Percentiles rank a stretch among this genome's conserved stretches.
Evolutionary conservation across 495 filamentous ascomycete species (phyloP).

Genomic region (Pseudevernia furfuracea): DNA sequence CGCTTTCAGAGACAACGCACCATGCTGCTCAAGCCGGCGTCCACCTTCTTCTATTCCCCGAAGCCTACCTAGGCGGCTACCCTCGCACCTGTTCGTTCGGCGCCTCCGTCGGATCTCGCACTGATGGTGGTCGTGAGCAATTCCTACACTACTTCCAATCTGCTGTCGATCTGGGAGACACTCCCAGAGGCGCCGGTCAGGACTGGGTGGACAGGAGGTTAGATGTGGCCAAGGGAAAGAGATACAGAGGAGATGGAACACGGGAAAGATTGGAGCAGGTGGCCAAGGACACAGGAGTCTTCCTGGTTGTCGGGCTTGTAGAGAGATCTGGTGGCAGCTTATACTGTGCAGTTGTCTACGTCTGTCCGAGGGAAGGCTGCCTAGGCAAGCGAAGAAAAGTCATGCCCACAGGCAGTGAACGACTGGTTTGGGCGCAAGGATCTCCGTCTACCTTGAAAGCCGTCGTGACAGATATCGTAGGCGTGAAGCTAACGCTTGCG

Average conservation of each 20-base stretch:
- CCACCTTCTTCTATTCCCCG: slow-evolving; percentile 80
- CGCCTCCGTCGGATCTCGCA: slow-evolving; percentile 60
- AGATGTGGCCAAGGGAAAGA: slow-evolving; percentile 39
- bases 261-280: slow-evolving; percentile 70
- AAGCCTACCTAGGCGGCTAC: slow-evolving; percentile 91
- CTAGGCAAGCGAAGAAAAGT: slow-evolving; percentile 90
- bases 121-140: slow-evolving; percentile 65
- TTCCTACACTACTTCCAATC: slow-evolving; percentile 72
- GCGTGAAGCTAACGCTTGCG: slow-evolving; percentile 67
- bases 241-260: slow-evolving; percentile 73
- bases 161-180: slow-evolving; percentile 82
- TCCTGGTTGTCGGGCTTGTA: slow-evolving; percentile 70
- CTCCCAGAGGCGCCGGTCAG: slow-evolving; percentile 62
- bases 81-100: slow-evolving; percentile 79
- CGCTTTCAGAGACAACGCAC: slow-evolving; percentile 50
- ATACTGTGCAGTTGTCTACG: slow-evolving; percentile 78
- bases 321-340: slow-evolving; percentile 73
- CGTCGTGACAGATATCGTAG: slow-evolving; percentile 70
- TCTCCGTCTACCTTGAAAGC: slow-evolving; percentile 73
- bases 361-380: slow-evolving; percentile 62
- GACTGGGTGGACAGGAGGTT: slow-evolving; percentile 63
- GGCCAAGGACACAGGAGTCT: slow-evolving; percentile 67
- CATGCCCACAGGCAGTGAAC: slow-evolving; percentile 82
- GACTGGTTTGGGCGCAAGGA: slow-evolving; percentile 86
- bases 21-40: slow-evolving; percentile 43